These are phyloP conservation scores for Ambrosiella cleistominuta DNA, from an alignment of 2,329 filamentous ascomycete genomes.

Conservation along the genomic window DNA sequence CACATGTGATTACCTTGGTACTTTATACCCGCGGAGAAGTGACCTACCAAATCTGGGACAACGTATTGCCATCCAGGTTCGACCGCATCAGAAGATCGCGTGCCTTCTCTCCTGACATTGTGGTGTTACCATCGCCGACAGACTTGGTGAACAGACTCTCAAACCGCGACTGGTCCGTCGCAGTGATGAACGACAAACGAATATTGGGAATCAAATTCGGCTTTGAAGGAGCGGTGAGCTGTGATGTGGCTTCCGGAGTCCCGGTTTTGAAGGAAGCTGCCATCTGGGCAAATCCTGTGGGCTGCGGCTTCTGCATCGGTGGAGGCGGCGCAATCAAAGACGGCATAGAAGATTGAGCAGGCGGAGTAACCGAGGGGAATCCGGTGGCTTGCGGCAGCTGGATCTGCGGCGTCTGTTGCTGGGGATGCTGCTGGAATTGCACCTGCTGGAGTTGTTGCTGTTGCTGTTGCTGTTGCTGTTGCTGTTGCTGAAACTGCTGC, in stretches of 20 bases:
- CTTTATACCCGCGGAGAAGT: not conserved
- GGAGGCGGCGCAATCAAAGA: conserved; percentile 28
- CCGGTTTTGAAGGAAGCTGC: conserved; percentile 49
- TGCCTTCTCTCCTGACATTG: conserved; percentile 83
- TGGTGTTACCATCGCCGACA: conserved; percentile 64
- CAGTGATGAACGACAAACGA: conserved; percentile 86
- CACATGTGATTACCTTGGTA: conserved; percentile 13
- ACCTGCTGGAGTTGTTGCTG: conserved; percentile 26
- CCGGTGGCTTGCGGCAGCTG: conserved; percentile 27
- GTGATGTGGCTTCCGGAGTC: conserved; percentile 36
- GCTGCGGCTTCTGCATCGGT: conserved; percentile 45
- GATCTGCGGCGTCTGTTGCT: conserved; percentile 23
- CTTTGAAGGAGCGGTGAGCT: conserved; percentile 32
- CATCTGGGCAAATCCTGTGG: conserved; percentile 50
- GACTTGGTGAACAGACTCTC: conserved; percentile 96
- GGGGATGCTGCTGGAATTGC: conserved; percentile 25
- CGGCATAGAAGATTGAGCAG: conserved; percentile 31
- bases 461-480: conserved; percentile 22
- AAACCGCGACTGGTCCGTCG: conserved; percentile 87
- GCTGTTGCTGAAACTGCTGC: conserved; percentile 30
- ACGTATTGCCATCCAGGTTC: conserved; percentile 65
- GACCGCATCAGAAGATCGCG: conserved; percentile 78
- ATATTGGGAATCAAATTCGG: conserved; percentile 79
- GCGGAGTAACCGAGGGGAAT: conserved; percentile 29
- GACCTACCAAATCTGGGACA: conserved; percentile 79